Base-by-base conservation (phyloP, 202 grass and related monocot species). In the Zizania palustris region DNA sequence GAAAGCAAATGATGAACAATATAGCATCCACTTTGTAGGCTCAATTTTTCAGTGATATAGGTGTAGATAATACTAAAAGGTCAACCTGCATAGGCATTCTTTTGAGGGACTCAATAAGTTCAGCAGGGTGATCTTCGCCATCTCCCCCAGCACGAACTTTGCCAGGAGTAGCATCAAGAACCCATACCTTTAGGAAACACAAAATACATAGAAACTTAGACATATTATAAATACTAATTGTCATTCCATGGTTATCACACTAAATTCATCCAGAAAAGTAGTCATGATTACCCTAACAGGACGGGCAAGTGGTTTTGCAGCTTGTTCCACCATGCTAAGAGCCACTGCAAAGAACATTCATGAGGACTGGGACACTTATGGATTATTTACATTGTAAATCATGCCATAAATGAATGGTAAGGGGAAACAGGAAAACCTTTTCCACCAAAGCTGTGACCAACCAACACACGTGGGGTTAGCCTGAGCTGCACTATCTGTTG, bases 391-490 rank as follows among this genome's bases (percentile, higher is more conserved):
- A 38, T 19, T 44, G 18, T 63, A n/a, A 68, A 74, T 34, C 11
- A 69, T 79, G 35, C 3, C 61, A 83, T 16, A 37, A 37, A 22
- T 54, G 11, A 35, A 34, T 54, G 42, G 3, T 70, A 48, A 71
- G 20, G 65, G 50, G 14, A 57, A 39, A 79, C 53, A 67, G 14
- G 49, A 85, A 60, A 85, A 98, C 96, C 96, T 95, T 98, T 98
- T 82, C 96, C 96, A 13, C 96, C 96, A 92, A 98, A 95, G 37
- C 89, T 98, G 68, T 98, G 96, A 80, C 91, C 96, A 86, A 98
- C 91, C 81, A 95, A 74, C 38, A 98, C 91, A 60, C 96, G 83
- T 76, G 96, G 96, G 0, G 78, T 87, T 76, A 98, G 39, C 85
- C 96, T 98, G 66, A 98, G 85, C 78, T 95, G 96, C 55, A 62